Evolutionary conservation across 169 alveolate genomes (phyloP), one percentile per base, ranked within the genome.

Genomic region (Cryptosporidium parvum): DNA sequence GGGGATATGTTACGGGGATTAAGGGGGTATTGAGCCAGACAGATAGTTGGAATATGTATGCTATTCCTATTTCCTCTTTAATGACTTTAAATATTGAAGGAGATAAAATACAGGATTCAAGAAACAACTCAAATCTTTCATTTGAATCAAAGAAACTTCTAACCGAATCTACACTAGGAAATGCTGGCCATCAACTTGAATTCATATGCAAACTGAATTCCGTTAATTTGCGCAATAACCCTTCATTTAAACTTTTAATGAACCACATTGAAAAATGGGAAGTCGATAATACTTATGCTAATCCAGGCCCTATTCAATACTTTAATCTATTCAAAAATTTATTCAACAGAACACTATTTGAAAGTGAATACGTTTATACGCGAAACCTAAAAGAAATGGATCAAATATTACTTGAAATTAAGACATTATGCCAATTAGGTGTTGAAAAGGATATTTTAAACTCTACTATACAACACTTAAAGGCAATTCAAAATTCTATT

Each of bases 291-390:
- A 95, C 95, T 29, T 97, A 96, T 93, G 95, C 95, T 85, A 97
- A 97, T 87, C 99, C 99, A 3, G 99, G 99, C 29, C 99, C 99
- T 23, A 97, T 97, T 29, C 97, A 97, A 93, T 97, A 94, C 93
- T 93, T 71, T 70, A 98, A 97, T 61, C 85, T 85, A 14, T 96
- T 94, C 29, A 85, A 95, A 7, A 71, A 92, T n/a, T 80, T 94
- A 59, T 94, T 95, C 48, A 96, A 94, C 93, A 91, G 96, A 61
- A 93, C 95, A 18, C 86, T 97, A 67, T 91, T 93, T 68, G 96
- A 94, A 53, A 97, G 96, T 85, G 96, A 96, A 51, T 94, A 96
- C 12, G 93, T 93, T 86, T 97, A 97, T 85, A 92, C 94, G 35
- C 96, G 93, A 85, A 95, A 94, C 95, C 86, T 97, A 52, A 92